Evolutionary conservation across 495 filamentous ascomycete species (phyloP), one percentile per base, ranked within the genome.

Genomic region (Oidiodendron maius): DNA sequence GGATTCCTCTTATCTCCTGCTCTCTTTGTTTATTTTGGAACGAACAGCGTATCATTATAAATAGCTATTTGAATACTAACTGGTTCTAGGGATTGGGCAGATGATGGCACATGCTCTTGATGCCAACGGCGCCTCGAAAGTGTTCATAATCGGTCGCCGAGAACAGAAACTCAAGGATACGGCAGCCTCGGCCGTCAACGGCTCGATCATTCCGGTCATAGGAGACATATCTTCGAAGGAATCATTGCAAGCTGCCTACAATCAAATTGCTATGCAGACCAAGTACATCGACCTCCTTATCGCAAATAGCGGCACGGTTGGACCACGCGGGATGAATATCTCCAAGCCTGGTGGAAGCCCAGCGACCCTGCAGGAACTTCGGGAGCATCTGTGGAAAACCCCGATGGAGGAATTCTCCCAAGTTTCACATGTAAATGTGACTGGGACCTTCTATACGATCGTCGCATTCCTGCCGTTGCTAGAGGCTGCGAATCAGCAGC

Each of bases 81-180:
- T 38, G 17, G n/a, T 32, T 8, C 8, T 45, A 43, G 82, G 83
- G 5, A 79, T 86, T 53, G 83, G 83, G 4, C 61, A 72, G 2
- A 75, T 72, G 61, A 85, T 85, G 70, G 71, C 83, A 1, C 69
- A 69, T 42, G 79, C 80, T 23, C 76, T 89, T 10, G 80, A 71
- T 4, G 30, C 51, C 46, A 80, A 82, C 53, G 84, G 84, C 12
- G 84, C 84, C 1, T 8, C 28, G n/a, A 79, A 77, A 56, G 76
- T 89, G 41, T 89, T 84, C 69, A 77, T 89, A 53, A 57, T 86
- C 34, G 82, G 81, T 20, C 71, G 84, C 1, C 71, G 81, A 15
- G 52, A 63, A 34, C 67, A 74, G 18, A 58, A 67, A 2, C 71
- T 84, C 1, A 58, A 77, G 38, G 58, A 68, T 24, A 66, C 69